phyloP scores from a whole-genome alignment of 805 yeast species.

The Metschnikowia peoriensis region DNA sequence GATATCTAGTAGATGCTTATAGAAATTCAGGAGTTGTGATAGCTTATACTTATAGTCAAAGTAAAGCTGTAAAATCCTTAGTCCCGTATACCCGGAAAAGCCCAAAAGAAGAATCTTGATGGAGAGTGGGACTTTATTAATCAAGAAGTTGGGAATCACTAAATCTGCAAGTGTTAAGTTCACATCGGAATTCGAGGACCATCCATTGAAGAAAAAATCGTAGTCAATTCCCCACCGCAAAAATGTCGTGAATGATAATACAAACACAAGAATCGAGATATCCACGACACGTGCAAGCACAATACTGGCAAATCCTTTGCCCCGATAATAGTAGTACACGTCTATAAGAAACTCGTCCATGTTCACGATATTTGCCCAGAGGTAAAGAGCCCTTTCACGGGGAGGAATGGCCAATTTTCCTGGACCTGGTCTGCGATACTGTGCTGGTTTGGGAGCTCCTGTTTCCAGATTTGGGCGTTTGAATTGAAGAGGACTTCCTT shows the following conservation, averaged over 20 bases:
- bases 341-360: conserved; percentile 83
- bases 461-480: not conserved
- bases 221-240: conserved; percentile 80
- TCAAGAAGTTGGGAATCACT: conserved; percentile 43
- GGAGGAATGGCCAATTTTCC: conserved; percentile 35
- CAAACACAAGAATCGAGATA: conserved; percentile 71
- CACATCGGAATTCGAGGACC: conserved; percentile 21
- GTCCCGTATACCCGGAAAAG: conserved; percentile 50
- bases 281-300: conserved; percentile 63
- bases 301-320: conserved; percentile 84
- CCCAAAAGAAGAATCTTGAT: conserved; percentile 65
- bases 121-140: conserved; percentile 36
- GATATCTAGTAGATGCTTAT: conserved; percentile 65
- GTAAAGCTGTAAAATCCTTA: conserved; percentile 54
- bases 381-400: conserved; percentile 80
- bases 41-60: conserved; percentile 61
- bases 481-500: not conserved
- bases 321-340: conserved; percentile 78
- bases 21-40: conserved; percentile 74
- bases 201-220: conserved; percentile 28
- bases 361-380: conserved; percentile 95
- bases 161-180: conserved; percentile 33
- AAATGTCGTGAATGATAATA: conserved; percentile 74
- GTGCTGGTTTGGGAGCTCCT: not conserved
- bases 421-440: conserved; percentile 4